Percentiles rank a stretch among this genome's conserved stretches.
phyloP scores from a whole-genome alignment of 371 early-diverging fungal genomes.

The Rhizopus stolonifer region DNA sequence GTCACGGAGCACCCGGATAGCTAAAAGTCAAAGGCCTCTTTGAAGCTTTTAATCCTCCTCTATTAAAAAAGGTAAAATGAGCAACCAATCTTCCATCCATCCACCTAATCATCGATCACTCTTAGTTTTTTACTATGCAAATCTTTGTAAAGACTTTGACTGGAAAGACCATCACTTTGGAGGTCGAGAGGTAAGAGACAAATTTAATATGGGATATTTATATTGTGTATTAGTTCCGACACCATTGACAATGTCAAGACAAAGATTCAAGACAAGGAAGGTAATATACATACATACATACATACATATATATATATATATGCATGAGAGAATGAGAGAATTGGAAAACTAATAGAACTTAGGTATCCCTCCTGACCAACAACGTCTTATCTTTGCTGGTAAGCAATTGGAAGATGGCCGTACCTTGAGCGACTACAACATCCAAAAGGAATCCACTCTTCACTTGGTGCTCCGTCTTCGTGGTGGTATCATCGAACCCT shows the following conservation, averaged over 20 bases:
- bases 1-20: background rate
- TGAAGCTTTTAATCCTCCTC: slow-evolving; percentile 27
- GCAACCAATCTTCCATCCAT: slow-evolving; percentile 17
- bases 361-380: slow-evolving; percentile 99
- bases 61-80: slow-evolving; percentile 24
- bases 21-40: background rate
- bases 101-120: background rate
- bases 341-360: background rate
- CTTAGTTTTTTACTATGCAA: slow-evolving; percentile 49
- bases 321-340: background rate
- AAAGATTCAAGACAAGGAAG: slow-evolving; percentile 98
- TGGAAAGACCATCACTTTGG: slow-evolving; percentile 90
- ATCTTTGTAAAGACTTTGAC: slow-evolving; percentile 85
- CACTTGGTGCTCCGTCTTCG: slow-evolving; percentile 98
- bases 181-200: slow-evolving; percentile 81
- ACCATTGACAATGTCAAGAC: slow-evolving; percentile 96
- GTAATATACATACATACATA: slow-evolving; percentile 4
- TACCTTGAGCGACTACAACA: slow-evolving; percentile 85
- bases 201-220: slow-evolving; percentile 62
- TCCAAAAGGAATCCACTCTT: slow-evolving; percentile 97
- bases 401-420: slow-evolving; percentile 99
- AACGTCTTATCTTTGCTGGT: slow-evolving; percentile 99
- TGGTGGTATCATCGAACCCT: slow-evolving; percentile 96
- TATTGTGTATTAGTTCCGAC: slow-evolving; percentile 72
- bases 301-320: too few species aligned